These are phyloP conservation scores for Drosera capensis DNA, from an alignment of 148 eudicot genomes.

Conservation along the genomic window DNA sequence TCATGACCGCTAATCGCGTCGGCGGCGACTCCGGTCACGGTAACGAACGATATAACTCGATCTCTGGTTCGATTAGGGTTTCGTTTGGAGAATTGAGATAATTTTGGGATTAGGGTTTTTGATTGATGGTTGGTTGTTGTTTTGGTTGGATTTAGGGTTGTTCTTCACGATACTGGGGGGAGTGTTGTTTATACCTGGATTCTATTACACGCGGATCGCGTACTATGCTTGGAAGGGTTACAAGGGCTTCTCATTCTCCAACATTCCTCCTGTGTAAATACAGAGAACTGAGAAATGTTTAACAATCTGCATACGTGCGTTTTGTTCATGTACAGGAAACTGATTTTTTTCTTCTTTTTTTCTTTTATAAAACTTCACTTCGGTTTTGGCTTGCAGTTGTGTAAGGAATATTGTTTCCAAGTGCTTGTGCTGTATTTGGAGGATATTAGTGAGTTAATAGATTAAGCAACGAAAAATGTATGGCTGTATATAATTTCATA, in stretches of 20 bases:
- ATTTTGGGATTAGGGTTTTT: neutral
- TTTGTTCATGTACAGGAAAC: no score
- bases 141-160: slow-evolving; percentile 30
- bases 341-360: no score
- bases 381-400: no score
- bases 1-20: slow-evolving; percentile 59
- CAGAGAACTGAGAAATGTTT: slow-evolving; percentile 7
- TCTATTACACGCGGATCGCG: slow-evolving; percentile 91
- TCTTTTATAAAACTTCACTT: no score
- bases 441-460: no score
- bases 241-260: slow-evolving; percentile 91
- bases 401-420: no score
- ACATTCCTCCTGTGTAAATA: slow-evolving; percentile 73
- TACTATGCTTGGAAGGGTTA: slow-evolving; percentile 97
- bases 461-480: no score
- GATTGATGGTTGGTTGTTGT: neutral
- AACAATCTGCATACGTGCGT: no score
- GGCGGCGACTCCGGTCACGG: slow-evolving; percentile 92
- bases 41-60: slow-evolving; percentile 7
- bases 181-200: slow-evolving; percentile 81
- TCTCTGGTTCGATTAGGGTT: neutral
- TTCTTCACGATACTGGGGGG: slow-evolving; percentile 78
- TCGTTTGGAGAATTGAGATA: no score
- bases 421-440: no score
- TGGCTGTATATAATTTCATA: no score